phyloP scores from a whole-genome alignment of 495 filamentous ascomycete species.

The Pyrenula aspistea region DNA sequence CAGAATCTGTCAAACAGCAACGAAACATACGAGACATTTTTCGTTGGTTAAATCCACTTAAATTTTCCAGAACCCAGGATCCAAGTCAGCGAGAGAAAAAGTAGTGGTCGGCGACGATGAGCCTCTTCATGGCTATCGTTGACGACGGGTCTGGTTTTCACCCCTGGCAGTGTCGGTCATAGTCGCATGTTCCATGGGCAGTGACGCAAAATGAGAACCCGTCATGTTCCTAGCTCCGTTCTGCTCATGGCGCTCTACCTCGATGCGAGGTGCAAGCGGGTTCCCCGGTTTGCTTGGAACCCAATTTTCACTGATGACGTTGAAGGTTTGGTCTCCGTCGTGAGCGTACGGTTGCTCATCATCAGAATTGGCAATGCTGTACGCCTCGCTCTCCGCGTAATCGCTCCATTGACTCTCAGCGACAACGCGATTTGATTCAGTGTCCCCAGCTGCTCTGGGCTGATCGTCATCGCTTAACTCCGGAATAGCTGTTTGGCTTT shows the following conservation, averaged over 20 bases:
- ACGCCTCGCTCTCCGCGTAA: neutral
- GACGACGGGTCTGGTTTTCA: neutral
- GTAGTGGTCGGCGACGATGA: neutral
- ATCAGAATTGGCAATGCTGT: neutral
- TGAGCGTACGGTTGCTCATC: neutral
- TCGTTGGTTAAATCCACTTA: too few species aligned
- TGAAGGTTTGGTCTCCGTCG: neutral
- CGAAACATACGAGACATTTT: too few species aligned
- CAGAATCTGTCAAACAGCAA: too few species aligned
- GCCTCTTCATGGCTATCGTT: neutral
- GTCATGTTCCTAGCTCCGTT: neutral
- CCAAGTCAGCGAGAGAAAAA: neutral
- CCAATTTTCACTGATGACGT: too few species aligned
- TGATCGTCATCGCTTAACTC: neutral
- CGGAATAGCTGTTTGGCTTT: neutral
- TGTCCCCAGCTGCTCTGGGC: neutral
- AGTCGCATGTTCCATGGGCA: neutral
- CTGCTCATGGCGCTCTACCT: neutral
- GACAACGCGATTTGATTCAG: neutral
- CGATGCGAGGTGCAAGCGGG: too few species aligned
- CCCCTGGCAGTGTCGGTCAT: neutral
- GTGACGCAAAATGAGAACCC: neutral
- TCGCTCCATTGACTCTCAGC: neutral
- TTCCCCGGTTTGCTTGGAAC: too few species aligned
- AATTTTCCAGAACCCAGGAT: neutral